Conservation (phyloP, 805 yeast genomes). For the Yamadazyma scolyti region DNA sequence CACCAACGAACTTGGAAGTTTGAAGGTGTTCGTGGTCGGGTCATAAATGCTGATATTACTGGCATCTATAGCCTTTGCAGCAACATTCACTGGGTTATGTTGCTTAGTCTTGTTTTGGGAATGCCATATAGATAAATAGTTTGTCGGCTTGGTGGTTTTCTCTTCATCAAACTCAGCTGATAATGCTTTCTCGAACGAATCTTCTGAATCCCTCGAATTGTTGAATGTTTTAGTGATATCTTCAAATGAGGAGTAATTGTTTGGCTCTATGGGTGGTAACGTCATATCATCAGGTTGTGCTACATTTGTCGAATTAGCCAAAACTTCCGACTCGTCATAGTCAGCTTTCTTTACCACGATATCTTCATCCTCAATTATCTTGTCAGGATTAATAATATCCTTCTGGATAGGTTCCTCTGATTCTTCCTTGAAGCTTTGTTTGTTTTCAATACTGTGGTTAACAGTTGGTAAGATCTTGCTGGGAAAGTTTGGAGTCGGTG, state of each 20-base stretch:
- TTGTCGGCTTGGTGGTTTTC: conserved; percentile 14
- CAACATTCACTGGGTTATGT: background rate
- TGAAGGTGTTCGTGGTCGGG: conserved; percentile 13
- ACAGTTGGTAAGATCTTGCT: no score
- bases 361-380: no score
- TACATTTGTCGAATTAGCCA: conserved; percentile 43
- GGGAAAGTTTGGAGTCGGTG: no score
- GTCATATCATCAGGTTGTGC: conserved; percentile 31
- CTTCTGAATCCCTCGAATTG: conserved; percentile 11
- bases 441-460: no score
- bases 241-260: conserved; percentile 34
- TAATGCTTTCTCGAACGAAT: conserved; percentile 33
- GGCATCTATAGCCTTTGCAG: conserved; percentile 4
- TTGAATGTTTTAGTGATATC: conserved; percentile 30
- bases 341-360: no score
- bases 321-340: conserved; percentile 20
- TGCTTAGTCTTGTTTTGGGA: conserved; percentile 26
- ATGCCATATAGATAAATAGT: conserved; percentile 41
- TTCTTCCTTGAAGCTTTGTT: no score
- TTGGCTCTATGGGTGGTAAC: conserved; percentile 40
- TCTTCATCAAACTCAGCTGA: conserved; percentile 41
- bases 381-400: no score
- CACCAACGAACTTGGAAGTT: conserved; percentile 24
- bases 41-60: conserved; percentile 12
- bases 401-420: no score